Conservation (phyloP, 139 green algal species). For the Chlorella sp. region DNA sequence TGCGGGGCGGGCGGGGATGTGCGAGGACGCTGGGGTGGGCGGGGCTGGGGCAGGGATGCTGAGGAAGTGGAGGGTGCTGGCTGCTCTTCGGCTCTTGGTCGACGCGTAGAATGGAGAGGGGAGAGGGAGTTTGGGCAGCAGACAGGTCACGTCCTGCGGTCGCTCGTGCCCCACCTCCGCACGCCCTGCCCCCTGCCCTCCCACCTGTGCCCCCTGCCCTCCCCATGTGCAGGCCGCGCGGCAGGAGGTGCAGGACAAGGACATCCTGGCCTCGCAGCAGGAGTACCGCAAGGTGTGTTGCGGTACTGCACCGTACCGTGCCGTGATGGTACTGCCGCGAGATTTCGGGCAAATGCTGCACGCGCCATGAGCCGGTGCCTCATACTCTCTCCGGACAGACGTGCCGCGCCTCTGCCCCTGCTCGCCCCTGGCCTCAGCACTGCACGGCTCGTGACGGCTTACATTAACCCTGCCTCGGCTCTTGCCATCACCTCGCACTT, state of each 20-base stretch:
- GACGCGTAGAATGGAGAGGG: no score
- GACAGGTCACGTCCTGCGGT: no score
- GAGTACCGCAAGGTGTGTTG: slow-evolving; percentile 72
- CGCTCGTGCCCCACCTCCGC: background rate
- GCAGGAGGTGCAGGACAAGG: slow-evolving; percentile 43
- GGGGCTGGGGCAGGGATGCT: background rate
- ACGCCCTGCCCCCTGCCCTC: background rate
- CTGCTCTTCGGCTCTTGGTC: background rate
- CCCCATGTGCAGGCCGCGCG: background rate
- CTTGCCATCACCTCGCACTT: no score
- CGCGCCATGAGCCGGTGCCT: no score
- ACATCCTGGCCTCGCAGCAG: slow-evolving; percentile 66
- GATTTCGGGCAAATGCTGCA: no score
- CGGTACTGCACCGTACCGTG: no score
- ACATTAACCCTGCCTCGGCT: no score
- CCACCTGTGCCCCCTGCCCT: background rate
- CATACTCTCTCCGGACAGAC: no score
- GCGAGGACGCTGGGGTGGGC: background rate
- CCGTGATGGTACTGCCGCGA: no score
- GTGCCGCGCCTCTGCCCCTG: background rate
- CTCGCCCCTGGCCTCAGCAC: background rate
- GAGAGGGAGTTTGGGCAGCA: no score
- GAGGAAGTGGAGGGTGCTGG: background rate
- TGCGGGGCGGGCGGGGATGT: background rate
- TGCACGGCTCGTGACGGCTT: no score